A percentile compares a stretch with the other conserved stretches of the same genome.
phyloP scores from a whole-genome alignment of 1,284 basidiomycete species.

The Schizopora paradoxa region DNA sequence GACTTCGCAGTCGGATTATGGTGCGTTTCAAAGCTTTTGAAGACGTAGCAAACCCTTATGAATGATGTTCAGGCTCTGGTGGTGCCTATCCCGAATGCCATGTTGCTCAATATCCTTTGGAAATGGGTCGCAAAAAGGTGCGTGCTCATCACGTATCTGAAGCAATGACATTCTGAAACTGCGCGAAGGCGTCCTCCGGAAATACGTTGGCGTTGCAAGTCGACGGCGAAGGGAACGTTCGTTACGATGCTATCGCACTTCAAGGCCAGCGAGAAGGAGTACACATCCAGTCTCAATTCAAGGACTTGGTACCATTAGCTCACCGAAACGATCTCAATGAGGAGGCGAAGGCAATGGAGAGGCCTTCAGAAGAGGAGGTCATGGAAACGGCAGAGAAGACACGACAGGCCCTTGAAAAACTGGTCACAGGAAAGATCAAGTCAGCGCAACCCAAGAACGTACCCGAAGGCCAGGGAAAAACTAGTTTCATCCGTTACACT shows the following conservation, averaged over 20 bases:
- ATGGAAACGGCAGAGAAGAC: constrained; percentile 88
- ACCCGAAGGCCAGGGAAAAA: constrained; percentile 72
- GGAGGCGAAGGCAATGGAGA: constrained; percentile 70
- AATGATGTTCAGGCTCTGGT: constrained; percentile 62
- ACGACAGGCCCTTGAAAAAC: constrained; percentile 84
- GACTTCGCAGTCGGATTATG: constrained; percentile 76
- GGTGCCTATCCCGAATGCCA: constrained; percentile 97
- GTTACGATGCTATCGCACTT: constrained; percentile 95
- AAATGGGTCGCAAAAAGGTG: constrained; percentile 93
- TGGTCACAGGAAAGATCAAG: constrained; percentile 95
- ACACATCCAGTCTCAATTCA: constrained; percentile 90
- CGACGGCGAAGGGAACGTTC: constrained; percentile 92
- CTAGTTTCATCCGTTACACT: constrained; percentile 92
- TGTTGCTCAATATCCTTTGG: constrained; percentile 93
- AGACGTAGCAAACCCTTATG: not conserved
- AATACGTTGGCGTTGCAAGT: constrained; percentile 96
- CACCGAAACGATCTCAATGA: constrained; percentile 88
- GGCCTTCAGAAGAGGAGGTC: constrained; percentile 89
- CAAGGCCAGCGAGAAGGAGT: constrained; percentile 89
- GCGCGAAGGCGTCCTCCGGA: constrained; percentile 72
- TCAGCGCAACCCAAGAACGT: constrained; percentile 91
- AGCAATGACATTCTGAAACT: constrained; percentile 7
- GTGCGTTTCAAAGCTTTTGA: constrained; percentile 34
- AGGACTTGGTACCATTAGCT: constrained; percentile 91
- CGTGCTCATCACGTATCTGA: constrained; percentile 21